Conservation (phyloP, 1,139 yeast species). For the Blastobotrys ciferrii region DNA sequence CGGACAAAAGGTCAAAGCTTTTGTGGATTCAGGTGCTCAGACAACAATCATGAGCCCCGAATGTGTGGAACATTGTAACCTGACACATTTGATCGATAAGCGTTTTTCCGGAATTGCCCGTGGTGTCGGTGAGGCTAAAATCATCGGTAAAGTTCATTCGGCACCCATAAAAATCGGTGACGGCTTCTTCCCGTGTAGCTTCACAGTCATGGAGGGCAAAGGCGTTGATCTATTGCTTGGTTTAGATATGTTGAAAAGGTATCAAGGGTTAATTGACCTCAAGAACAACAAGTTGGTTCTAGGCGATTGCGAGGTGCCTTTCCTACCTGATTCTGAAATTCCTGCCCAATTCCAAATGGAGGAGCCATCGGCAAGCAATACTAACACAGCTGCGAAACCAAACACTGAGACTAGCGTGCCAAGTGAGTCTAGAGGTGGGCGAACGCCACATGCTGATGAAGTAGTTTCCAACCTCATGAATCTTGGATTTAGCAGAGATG, state of each 20-base stretch:
- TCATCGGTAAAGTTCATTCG: slow-evolving; percentile 82
- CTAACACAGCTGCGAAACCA: slow-evolving; percentile 11
- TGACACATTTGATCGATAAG: slow-evolving; percentile 73
- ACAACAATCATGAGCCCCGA: slow-evolving; percentile 75
- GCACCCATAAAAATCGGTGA: slow-evolving; percentile 81
- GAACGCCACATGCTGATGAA: slow-evolving; percentile 41
- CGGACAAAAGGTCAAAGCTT: slow-evolving; percentile 79
- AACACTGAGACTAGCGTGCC: slow-evolving; percentile 21
- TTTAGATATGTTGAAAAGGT: slow-evolving; percentile 80
- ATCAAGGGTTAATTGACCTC: slow-evolving; percentile 79
- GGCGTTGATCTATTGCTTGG: slow-evolving; percentile 49
- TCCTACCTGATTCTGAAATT: slow-evolving; percentile 71
- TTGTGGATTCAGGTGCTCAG: slow-evolving; percentile 97
- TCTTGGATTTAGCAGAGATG: slow-evolving; percentile 67
- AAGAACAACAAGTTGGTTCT: slow-evolving; percentile 63
- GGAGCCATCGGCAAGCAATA: slow-evolving; percentile 28
- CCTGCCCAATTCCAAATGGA: slow-evolving; percentile 38
- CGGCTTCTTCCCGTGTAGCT: slow-evolving; percentile 69
- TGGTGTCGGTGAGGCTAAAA: slow-evolving; percentile 85
- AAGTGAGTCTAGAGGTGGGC: slow-evolving; percentile 6
- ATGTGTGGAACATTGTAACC: slow-evolving; percentile 70
- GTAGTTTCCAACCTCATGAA: slow-evolving; percentile 55
- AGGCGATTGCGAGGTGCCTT: slow-evolving; percentile 68
- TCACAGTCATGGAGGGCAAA: slow-evolving; percentile 73
- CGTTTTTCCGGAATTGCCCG: slow-evolving; percentile 79